Evolutionary conservation across 805 yeast genomes (phyloP).

Genomic region (Candida methanosorbosa): DNA sequence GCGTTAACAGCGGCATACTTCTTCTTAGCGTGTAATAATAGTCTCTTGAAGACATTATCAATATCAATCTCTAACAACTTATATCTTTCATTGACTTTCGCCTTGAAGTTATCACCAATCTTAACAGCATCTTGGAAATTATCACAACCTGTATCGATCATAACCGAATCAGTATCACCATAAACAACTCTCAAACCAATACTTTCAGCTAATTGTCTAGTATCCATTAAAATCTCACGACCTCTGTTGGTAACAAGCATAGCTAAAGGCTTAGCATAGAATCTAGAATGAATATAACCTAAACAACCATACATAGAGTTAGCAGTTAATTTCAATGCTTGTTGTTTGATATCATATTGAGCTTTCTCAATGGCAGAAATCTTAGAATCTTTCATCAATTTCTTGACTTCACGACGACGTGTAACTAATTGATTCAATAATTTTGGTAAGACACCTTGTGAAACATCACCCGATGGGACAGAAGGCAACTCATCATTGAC

Average conservation of each 20-base stretch:
- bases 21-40: slow-evolving; percentile 88
- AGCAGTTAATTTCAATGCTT: slow-evolving; percentile 92
- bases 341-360: slow-evolving; percentile 92
- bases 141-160: slow-evolving; percentile 86
- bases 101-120: slow-evolving; percentile 81
- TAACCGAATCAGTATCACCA: slow-evolving; percentile 98
- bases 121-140: slow-evolving; percentile 63
- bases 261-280: slow-evolving; percentile 93
- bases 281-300: slow-evolving; percentile 85
- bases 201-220: slow-evolving; percentile 86
- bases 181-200: slow-evolving; percentile 80
- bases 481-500: slow-evolving; percentile 54
- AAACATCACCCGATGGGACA: slow-evolving; percentile 49
- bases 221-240: slow-evolving; percentile 88
- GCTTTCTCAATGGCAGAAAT: slow-evolving; percentile 56
- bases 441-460: slow-evolving; percentile 80
- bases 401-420: slow-evolving; percentile 90
- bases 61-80: slow-evolving; percentile 85
- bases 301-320: slow-evolving; percentile 99
- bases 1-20: slow-evolving; percentile 89
- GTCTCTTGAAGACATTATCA: slow-evolving; percentile 82
- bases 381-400: slow-evolving; percentile 66
- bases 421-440: slow-evolving; percentile 76
- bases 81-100: slow-evolving; percentile 81
- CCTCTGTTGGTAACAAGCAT: slow-evolving; percentile 94